phyloP scores from a whole-genome alignment of 2,329 filamentous ascomycete genomes.

The Pezicula carpinea region DNA sequence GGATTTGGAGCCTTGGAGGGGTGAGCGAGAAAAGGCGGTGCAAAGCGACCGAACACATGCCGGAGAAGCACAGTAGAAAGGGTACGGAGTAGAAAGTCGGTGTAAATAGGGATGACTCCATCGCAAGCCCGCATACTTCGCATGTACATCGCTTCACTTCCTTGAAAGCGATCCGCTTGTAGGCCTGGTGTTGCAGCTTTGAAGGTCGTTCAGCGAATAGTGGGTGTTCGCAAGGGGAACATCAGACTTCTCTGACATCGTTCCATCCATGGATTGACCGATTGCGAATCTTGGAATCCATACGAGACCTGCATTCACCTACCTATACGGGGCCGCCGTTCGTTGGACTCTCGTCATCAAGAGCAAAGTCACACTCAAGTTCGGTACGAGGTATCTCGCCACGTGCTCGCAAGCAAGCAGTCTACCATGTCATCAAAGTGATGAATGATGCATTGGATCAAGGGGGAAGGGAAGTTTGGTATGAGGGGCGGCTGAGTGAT shows the following conservation, averaged over 20 bases:
- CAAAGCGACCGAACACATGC: no score
- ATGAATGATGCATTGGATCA: no score
- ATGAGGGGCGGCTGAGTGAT: neutral
- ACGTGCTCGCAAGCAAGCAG: no score
- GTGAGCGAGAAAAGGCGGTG: no score
- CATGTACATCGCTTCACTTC: neutral
- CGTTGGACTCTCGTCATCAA: neutral
- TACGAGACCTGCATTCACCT: neutral
- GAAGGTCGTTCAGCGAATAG: neutral
- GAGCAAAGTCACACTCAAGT: neutral
- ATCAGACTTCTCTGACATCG: neutral
- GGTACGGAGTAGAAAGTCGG: no score
- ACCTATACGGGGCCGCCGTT: neutral
- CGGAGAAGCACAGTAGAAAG: no score
- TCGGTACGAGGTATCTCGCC: neutral
- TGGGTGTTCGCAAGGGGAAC: neutral
- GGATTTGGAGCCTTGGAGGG: no score
- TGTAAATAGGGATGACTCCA: no score
- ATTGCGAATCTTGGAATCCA: slow-evolving; percentile 1
- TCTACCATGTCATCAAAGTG: neutral
- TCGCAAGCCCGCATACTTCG: no score
- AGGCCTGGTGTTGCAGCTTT: slow-evolving; percentile 1
- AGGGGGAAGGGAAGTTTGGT: neutral
- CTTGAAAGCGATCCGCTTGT: neutral
- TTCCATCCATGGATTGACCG: neutral